Percentiles rank a stretch among this genome's conserved stretches.
These are phyloP conservation scores for Zoysia matrella DNA, from an alignment of 202 grass and related monocot genomes.

Conservation along the genomic window DNA sequence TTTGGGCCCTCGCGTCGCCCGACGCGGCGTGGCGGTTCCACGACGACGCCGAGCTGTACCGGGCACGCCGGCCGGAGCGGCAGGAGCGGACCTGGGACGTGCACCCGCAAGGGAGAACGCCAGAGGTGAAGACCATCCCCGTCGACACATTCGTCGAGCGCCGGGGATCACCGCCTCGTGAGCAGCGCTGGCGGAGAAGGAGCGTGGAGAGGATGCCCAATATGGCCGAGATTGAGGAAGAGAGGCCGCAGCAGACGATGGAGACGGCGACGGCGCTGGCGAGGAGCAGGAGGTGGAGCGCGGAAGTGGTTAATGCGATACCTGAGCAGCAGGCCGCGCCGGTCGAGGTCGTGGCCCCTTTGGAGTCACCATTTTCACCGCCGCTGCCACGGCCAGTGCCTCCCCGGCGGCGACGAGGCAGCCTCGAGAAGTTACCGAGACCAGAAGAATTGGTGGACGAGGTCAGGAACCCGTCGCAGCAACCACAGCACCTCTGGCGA, in stretches of 20 bases:
- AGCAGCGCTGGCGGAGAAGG: conserved; percentile 42
- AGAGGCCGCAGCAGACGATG: conserved; percentile 2
- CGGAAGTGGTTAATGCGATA: conserved; percentile 17
- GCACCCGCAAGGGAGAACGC: neutral
- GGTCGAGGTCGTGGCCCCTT: neutral
- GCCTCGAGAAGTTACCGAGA: conserved; percentile 49
- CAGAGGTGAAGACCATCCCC: conserved; percentile 62
- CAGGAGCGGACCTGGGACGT: conserved; percentile 41
- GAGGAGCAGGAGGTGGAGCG: conserved; percentile 60
- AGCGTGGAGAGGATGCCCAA: conserved; percentile 43
- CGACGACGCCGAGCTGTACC: conserved; percentile 69
- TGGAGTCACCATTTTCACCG: neutral
- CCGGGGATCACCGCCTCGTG: conserved; percentile 30
- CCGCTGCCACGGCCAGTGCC: neutral
- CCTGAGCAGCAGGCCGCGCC: conserved; percentile 24
- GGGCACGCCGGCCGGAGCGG: conserved; percentile 51
- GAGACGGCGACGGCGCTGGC: neutral
- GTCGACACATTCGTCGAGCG: conserved; percentile 71
- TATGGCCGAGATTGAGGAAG: conserved; percentile 41
- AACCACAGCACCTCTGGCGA: neutral
- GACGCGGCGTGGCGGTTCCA: conserved; percentile 65
- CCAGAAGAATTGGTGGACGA: conserved; percentile 45
- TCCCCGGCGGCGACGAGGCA: conserved; percentile 21
- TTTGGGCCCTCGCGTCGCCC: conserved; percentile 46
- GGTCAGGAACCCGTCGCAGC: conserved; percentile 30